phyloP scores from a whole-genome alignment of 192 early-diverging fungal genomes.

The Diversispora epigaea region DNA sequence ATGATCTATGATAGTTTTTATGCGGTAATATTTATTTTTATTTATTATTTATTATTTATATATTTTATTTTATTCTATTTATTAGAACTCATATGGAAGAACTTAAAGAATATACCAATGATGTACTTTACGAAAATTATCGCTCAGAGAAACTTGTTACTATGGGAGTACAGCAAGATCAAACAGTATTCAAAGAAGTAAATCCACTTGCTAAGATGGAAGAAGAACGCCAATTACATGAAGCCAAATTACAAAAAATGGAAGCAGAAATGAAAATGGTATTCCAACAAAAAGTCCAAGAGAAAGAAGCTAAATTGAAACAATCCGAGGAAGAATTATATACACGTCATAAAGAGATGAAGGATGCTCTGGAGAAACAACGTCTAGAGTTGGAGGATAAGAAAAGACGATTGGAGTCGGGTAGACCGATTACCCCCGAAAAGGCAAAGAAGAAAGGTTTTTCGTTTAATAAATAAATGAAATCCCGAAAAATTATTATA shows the following conservation, averaged over 20 bases:
- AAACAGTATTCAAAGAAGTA: constrained; percentile 76
- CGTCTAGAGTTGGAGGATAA: constrained; percentile 91
- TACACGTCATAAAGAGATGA: constrained; percentile 98
- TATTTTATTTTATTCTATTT: background rate
- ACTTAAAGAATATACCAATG: constrained; percentile 90
- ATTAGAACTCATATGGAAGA: constrained; percentile 93
- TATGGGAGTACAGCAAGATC: constrained; percentile 81
- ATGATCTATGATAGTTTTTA: constrained; percentile 38
- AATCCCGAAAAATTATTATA: background rate
- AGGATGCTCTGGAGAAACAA: constrained; percentile 94
- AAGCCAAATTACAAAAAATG: constrained; percentile 97
- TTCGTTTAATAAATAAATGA: constrained; percentile 57
- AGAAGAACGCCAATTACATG: constrained; percentile 88
- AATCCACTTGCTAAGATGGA: constrained; percentile 79
- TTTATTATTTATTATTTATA: no score
- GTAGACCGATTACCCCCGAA: constrained; percentile 70
- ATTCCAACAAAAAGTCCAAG: constrained; percentile 98
- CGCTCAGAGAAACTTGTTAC: constrained; percentile 89
- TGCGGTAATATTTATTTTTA: background rate
- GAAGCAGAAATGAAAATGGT: constrained; percentile 98
- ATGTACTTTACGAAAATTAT: constrained; percentile 93
- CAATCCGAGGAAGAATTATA: constrained; percentile 95
- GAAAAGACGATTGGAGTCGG: constrained; percentile 82
- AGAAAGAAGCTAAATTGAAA: constrained; percentile 98
- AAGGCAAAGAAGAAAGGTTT: constrained; percentile 75